Evolutionary conservation across 306 rosid genomes (phyloP).

Genomic region (Canavalia ensiformis): DNA sequence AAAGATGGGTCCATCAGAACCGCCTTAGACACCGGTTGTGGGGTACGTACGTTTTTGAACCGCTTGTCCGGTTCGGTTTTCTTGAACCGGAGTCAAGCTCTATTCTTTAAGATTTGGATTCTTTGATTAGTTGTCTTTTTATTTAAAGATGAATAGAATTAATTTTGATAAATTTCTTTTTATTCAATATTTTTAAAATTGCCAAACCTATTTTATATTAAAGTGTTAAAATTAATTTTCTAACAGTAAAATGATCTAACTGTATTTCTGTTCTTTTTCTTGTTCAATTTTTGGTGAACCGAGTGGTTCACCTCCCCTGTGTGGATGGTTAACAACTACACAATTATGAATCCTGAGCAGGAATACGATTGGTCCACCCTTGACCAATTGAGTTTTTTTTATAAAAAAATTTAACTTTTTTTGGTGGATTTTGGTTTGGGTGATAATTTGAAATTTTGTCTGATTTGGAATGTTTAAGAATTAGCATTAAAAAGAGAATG

Average conservation of each 20-base stretch:
- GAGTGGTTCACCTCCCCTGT: constrained; percentile 34
- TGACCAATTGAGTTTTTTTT: constrained; percentile 2
- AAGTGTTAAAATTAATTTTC: no score
- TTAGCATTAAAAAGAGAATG: constrained; percentile 5
- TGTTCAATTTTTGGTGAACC: neutral
- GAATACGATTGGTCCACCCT: constrained; percentile 38
- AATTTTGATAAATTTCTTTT: no score
- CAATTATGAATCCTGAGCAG: neutral
- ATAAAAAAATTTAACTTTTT: neutral
- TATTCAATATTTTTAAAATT: no score
- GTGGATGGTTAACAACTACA: constrained; percentile 45
- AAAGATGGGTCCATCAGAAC: constrained; percentile 82
- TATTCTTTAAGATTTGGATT: neutral
- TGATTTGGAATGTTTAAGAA: constrained; percentile 38
- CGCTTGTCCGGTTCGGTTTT: constrained; percentile 9
- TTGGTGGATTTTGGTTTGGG: constrained; percentile 19
- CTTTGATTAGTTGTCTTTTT: neutral
- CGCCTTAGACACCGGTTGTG: constrained; percentile 97
- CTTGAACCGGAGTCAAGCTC: neutral
- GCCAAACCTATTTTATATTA: no score
- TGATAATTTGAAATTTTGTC: constrained; percentile 14
- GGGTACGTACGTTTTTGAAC: constrained; percentile 57
- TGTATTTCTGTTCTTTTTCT: no score
- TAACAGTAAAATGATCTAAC: no score
- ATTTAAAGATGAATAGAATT: no score